Percentiles rank a stretch among this genome's conserved stretches.
These are phyloP conservation scores for Cairneyella variabilis DNA, from an alignment of 495 filamentous ascomycete genomes.

Conservation along the genomic window DNA sequence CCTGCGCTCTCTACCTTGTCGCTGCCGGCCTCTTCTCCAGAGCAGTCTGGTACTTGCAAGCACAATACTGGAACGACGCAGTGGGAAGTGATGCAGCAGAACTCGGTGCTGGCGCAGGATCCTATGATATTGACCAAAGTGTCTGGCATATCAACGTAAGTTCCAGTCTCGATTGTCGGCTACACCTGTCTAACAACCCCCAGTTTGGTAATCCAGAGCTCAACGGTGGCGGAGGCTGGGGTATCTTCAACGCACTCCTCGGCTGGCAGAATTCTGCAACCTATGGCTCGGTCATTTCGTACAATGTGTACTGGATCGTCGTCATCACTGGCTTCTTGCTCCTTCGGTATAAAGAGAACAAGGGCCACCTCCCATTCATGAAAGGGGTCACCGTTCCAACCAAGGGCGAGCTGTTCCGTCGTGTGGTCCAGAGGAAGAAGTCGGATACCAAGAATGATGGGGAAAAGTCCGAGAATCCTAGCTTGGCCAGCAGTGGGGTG, in stretches of 20 bases:
- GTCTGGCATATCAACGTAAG: conserved; percentile 90
- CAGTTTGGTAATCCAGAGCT: conserved; percentile 73
- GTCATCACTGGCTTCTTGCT: conserved; percentile 57
- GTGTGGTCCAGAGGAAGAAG: not conserved
- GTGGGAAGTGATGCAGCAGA: conserved; percentile 74
- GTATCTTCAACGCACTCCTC: conserved; percentile 77
- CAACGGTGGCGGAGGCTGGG: conserved; percentile 80
- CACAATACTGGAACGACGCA: conserved; percentile 57
- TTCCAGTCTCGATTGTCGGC: conserved; percentile 12
- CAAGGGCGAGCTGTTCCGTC: not conserved
- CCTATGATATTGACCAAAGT: conserved; percentile 77
- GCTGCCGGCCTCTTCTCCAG: conserved; percentile 79
- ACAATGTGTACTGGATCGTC: conserved; percentile 82
- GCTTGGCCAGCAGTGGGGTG: conserved; percentile 5
- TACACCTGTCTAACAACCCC: conserved; percentile 2
- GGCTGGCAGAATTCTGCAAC: conserved; percentile 91
- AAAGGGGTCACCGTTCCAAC: not conserved
- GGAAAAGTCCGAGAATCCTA: not conserved
- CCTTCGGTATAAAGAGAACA: conserved; percentile 65
- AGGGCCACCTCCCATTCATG: conserved; percentile 40
- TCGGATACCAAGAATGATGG: not conserved
- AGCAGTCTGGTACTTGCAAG: conserved; percentile 69
- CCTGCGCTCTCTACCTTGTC: conserved; percentile 83
- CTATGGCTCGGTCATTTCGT: conserved; percentile 77
- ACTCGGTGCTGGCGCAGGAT: conserved; percentile 72